A percentile compares a stretch with the other conserved stretches of the same genome.
Conservation (phyloP, 2,329 filamentous ascomycete species). For the Neobulgaria alba region DNA sequence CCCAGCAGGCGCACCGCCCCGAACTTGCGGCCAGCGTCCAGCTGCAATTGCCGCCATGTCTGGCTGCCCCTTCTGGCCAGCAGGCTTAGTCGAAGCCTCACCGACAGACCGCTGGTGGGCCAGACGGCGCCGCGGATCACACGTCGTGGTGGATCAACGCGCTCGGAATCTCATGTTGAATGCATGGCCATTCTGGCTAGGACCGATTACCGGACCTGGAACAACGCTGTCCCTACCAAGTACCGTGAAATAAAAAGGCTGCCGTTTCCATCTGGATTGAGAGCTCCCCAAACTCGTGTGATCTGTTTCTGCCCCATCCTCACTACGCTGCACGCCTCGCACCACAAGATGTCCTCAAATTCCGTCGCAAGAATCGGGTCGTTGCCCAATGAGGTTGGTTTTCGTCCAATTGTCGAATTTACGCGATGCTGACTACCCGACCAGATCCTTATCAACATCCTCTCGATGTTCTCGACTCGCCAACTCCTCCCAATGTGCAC, state of each 20-base stretch:
- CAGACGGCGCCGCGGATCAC: conserved; percentile 3
- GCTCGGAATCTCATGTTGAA: conserved; percentile 8
- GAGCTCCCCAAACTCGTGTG: too few species aligned
- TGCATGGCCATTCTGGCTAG: conserved; percentile 1
- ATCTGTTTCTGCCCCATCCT: too few species aligned
- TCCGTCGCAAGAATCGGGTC: neutral
- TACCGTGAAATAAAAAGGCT: neutral
- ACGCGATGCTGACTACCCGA: conserved; percentile 1
- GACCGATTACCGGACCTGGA: conserved; percentile 3
- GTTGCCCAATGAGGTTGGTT: neutral
- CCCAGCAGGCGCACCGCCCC: too few species aligned
- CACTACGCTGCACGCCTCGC: too few species aligned
- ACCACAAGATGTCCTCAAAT: neutral
- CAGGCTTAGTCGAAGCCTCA: too few species aligned
- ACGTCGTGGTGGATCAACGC: conserved; percentile 8
- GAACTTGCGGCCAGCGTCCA: too few species aligned
- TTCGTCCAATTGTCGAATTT: neutral
- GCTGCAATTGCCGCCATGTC: too few species aligned
- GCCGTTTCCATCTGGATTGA: conserved; percentile 24
- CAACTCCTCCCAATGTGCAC: conserved; percentile 46
- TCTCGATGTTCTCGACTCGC: conserved; percentile 39
- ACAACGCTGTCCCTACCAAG: neutral
- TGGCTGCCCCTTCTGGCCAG: too few species aligned
- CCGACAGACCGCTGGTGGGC: conserved; percentile 3
- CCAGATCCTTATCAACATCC: conserved; percentile 42